A percentile compares a stretch with the other conserved stretches of the same genome.
Evolutionary conservation across 2,329 filamentous ascomycete genomes (phyloP).

Genomic region (Tolypocladium capitatum): DNA sequence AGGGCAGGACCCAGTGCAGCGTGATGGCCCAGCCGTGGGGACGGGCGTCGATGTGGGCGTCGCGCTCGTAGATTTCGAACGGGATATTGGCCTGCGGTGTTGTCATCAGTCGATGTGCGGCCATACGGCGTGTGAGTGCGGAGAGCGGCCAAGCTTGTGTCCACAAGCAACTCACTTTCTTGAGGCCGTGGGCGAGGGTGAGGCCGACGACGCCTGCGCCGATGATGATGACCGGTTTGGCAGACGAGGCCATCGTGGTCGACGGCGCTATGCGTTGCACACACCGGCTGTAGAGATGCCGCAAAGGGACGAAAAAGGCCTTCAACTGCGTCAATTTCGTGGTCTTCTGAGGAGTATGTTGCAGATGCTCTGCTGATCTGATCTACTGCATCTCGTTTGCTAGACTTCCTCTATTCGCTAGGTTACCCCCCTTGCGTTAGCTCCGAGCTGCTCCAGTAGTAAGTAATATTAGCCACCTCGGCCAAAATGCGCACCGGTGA

Average conservation of each 20-base stretch:
- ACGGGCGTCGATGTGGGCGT: conserved; percentile 14
- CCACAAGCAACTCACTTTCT: conserved; percentile 13
- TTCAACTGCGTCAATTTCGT: not conserved
- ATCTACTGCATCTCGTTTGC: too few species aligned
- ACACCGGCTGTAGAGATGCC: not conserved
- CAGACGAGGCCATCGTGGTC: conserved; percentile 1
- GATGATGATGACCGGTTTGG: conserved; percentile 20
- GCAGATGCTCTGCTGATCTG: not conserved
- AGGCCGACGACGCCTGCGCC: conserved; percentile 24
- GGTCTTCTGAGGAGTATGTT: not conserved
- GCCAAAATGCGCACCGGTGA: not conserved
- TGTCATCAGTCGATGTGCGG: not conserved
- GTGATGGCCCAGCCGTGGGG: conserved; percentile 45
- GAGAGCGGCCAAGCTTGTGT: not conserved
- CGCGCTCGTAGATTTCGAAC: conserved; percentile 18
- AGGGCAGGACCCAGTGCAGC: conserved; percentile 40
- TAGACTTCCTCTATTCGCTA: too few species aligned
- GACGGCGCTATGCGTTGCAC: not conserved
- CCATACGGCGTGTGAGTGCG: too few species aligned
- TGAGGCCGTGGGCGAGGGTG: conserved; percentile 21
- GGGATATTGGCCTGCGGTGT: conserved; percentile 13
- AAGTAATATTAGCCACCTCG: not conserved
- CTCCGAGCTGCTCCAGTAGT: not conserved
- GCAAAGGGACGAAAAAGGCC: not conserved
- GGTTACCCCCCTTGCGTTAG: not conserved